Evolutionary conservation across 768 basidiomycete species (phyloP), one percentile per base, ranked within the genome.

Genomic region (Serendipita sp.): DNA sequence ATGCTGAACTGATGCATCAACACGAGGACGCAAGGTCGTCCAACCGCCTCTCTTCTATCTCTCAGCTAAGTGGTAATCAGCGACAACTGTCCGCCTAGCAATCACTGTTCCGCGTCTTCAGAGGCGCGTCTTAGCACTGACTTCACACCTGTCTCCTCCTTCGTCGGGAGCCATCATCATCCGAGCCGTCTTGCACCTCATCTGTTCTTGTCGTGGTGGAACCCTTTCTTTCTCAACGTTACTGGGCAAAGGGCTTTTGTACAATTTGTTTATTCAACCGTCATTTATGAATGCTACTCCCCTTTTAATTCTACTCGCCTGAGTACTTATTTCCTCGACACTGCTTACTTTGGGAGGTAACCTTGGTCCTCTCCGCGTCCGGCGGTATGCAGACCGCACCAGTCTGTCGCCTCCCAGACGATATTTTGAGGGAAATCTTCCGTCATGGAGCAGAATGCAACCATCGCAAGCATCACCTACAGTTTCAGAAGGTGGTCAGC

Each of bases 1-100:
- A 82, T 68, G 81, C 89, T 13, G 88, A 90, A 74, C 83, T 86
- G 11, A 87, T 89, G 79, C 89, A 90, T 70, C 79, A 82, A 67
- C 86, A 84, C 54, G 81, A 84, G 70, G 86, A 88, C 67, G 84
- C 86, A 23, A 79, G 81, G 70, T 84, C 85, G 3, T 82, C 82
- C 3, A 80, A 84, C 69, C 79, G 85, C 18, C 78, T 83, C 65
- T 86, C 85, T 2, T 68, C 67, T 3, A 48, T 66, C 18, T 62
- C 65, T 10, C 56, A 38, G 28, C 11, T 36, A 30, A 60, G 56
- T 60, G 56, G 48, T 5, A 60, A 60, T 10, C 56, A 41, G 13
- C 41, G 30, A 60, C 28, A 60, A 38, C 56, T 32, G 56, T 60
- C 56, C 28, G 48, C 56, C 56, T 60, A 60, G 56, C 56, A 60